These are phyloP conservation scores for Rhodotorula taiwanensis DNA, from an alignment of 768 basidiomycete species.

Conservation along the genomic window DNA sequence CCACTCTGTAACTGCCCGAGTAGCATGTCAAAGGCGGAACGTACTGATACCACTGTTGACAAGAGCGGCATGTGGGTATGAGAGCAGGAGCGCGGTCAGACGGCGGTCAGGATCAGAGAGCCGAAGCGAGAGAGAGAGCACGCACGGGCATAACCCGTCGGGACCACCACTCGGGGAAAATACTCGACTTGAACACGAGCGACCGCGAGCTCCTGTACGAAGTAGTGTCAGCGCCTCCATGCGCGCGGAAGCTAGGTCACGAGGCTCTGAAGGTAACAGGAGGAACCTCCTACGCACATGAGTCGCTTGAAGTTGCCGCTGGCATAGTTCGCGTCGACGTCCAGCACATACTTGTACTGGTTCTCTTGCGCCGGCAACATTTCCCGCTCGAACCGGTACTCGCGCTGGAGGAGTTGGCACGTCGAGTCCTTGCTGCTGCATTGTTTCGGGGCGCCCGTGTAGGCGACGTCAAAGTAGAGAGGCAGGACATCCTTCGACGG, in stretches of 20 bases:
- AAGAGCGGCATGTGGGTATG: too few relatives aligned
- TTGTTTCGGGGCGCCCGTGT: constrained; percentile 33
- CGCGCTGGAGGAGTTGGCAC: constrained; percentile 23
- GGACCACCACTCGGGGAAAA: constrained; percentile 38
- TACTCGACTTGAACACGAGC: constrained; percentile 37
- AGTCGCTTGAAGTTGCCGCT: constrained; percentile 19
- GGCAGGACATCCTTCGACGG: constrained; percentile 9
- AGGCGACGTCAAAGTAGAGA: constrained; percentile 38
- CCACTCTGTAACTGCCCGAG: too few relatives aligned
- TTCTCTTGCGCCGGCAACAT: constrained; percentile 30
- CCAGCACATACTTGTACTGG: constrained; percentile 39
- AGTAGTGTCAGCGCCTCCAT: too few relatives aligned
- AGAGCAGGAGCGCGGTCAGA: neutral
- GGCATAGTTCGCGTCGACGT: constrained; percentile 38
- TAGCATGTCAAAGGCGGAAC: too few relatives aligned
- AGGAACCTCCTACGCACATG: constrained; percentile 21
- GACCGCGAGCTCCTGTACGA: constrained; percentile 18
- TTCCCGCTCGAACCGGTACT: constrained; percentile 21
- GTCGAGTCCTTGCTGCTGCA: constrained; percentile 35
- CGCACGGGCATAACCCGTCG: constrained; percentile 38
- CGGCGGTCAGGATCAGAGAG: neutral
- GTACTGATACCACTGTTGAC: constrained; percentile 32
- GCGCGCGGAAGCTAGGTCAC: too few relatives aligned
- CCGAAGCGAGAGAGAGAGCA: neutral
- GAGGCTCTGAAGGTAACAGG: too few relatives aligned